A percentile compares a stretch with the other conserved stretches of the same genome.
Evolutionary conservation across 1,139 yeast species (phyloP).

Genomic region (Yamadazyma epiphylla): DNA sequence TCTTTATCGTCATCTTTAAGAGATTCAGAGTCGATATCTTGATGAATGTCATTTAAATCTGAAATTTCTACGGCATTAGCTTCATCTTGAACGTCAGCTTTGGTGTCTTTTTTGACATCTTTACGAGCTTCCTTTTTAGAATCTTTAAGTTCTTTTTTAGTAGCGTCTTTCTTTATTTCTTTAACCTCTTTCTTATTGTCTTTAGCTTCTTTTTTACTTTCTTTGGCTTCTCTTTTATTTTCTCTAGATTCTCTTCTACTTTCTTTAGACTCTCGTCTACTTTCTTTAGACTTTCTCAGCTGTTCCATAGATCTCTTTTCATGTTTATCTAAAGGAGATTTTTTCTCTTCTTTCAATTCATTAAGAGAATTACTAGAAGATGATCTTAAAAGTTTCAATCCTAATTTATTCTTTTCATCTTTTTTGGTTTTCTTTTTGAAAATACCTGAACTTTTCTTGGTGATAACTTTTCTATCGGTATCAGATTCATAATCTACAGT

Average conservation of each 20-base stretch:
- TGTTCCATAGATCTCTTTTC: conserved; percentile 5
- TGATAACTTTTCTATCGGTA: conserved; percentile 16
- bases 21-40: neutral
- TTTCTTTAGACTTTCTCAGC: neutral
- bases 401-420: conserved; percentile 12
- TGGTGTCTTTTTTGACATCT: neutral
- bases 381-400: conserved; percentile 10
- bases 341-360: conserved; percentile 6
- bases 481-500: conserved; percentile 31
- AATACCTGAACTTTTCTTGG: conserved; percentile 12
- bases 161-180: conserved; percentile 1
- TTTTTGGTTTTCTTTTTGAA: conserved; percentile 21
- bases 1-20: conserved; percentile 2
- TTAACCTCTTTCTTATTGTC: conserved; percentile 3
- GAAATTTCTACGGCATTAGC: conserved; percentile 4
- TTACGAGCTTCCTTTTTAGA: too few species aligned
- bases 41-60: conserved; percentile 1
- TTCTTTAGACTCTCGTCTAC: conserved; percentile 1
- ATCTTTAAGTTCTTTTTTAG: conserved; percentile 4
- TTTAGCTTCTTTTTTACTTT: conserved; percentile 7
- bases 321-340: conserved; percentile 2
- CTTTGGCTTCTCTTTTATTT: conserved; percentile 8
- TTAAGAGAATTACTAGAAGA: conserved; percentile 9
- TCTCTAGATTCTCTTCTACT: conserved; percentile 2
- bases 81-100: conserved; percentile 8